Percentiles rank a stretch among this genome's conserved stretches.
Evolutionary conservation across 2,329 filamentous ascomycete genomes (phyloP).

Genomic region (Alternaria tenuissima): DNA sequence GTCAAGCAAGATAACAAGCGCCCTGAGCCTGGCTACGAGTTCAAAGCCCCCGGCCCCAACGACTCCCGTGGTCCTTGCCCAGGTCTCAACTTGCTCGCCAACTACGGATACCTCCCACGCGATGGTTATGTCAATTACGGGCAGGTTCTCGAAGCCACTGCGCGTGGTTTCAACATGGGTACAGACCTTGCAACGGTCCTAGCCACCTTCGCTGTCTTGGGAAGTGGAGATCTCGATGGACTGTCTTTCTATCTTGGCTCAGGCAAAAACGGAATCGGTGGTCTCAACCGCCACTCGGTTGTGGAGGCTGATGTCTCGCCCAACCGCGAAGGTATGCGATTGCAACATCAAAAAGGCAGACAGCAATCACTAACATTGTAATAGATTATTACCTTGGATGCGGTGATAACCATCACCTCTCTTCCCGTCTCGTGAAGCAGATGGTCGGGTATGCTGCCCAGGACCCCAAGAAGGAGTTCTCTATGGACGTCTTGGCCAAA

Average conservation of each 20-base stretch:
- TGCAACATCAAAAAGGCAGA: no score
- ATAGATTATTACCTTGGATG: conserved; percentile 31
- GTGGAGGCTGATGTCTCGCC: no score
- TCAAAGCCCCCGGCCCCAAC: background rate
- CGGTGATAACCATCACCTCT: conserved; percentile 55
- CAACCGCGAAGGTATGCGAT: no score
- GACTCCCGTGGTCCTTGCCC: conserved; percentile 55
- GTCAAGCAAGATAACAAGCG: no score
- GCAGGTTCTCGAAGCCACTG: conserved; percentile 25
- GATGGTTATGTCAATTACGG: conserved; percentile 46
- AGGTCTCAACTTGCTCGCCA: conserved; percentile 63
- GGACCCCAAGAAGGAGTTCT: conserved; percentile 34
- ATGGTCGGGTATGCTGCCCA: conserved; percentile 20
- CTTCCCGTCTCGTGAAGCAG: conserved; percentile 26
- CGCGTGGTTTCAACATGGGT: conserved; percentile 35
- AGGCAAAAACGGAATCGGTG: background rate
- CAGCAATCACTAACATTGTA: no score
- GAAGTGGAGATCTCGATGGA: conserved; percentile 31
- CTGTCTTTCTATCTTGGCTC: conserved; percentile 32
- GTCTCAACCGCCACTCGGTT: no score
- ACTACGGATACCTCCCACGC: conserved; percentile 60
- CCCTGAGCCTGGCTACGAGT: no score
- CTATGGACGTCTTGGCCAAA: conserved; percentile 39
- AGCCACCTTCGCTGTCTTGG: conserved; percentile 28
- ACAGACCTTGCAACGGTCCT: conserved; percentile 45